Base-by-base conservation (phyloP, 352 stramenopile genomes). In the Globisporangium cederbergense region DNA sequence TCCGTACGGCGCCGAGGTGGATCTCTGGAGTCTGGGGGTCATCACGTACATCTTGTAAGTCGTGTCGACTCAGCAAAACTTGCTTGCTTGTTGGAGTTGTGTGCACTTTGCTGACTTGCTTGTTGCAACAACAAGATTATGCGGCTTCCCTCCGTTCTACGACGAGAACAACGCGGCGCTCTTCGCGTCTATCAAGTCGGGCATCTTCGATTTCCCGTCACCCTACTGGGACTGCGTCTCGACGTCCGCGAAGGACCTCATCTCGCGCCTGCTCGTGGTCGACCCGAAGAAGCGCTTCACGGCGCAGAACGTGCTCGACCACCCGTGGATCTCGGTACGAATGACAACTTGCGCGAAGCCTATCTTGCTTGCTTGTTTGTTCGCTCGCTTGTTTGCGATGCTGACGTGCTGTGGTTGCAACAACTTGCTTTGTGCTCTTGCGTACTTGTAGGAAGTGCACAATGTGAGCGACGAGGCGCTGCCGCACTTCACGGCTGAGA, bases 91-190 rank as follows among this genome's bases (percentile, higher is more conserved):
- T 49, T 38, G 4, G 25, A 51, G 18, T 61, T 61, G 53, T 34
- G n/a, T 10, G 40, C 22, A 4, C n/a, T n/a, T 18, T 47, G 53
- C n/a, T 34, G 3, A 51, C 47, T 28, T 36, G 34, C 14, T 45
- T 20, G n/a, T 47, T 49, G 4, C 14, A 10, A 16, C 43, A 16
- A 61, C 96, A 57, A 57, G 71, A 28, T 60, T 94, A 25, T 98
- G 90, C 58, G 97, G 97, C 5, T 97, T 97, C 54, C 97, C 97
- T 34, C 97, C 97, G 2, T 99, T 99, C 75, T 98, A 98, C 75
- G 88, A 97, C 66, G 91, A 97, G 54, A 90, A 97, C 78, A 97
- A 95, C 59, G 81, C 83, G 11, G 85, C 81, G 11, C 67, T 96
- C n/a, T 97, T 97, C 66, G 84, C 88, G 60, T 88, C 77, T 25